A percentile compares a stretch with the other conserved stretches of the same genome.
phyloP scores from a whole-genome alignment of 1,284 basidiomycete species.

The Sanguinoderma infundibulare region DNA sequence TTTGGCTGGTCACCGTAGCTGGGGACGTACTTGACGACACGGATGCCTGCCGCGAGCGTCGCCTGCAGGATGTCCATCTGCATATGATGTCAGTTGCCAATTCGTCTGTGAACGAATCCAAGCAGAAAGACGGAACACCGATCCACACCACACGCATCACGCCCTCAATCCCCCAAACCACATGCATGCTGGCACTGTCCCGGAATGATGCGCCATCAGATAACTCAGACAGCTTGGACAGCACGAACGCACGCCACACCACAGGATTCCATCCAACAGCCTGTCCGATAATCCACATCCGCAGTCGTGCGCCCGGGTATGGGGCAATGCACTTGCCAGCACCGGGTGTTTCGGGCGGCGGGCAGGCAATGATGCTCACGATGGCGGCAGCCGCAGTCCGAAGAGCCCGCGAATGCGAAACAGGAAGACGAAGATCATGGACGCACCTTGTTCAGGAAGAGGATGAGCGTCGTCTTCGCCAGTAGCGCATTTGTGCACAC shows the following conservation, averaged over 20 bases:
- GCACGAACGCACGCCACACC: background rate
- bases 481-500: conserved; percentile 61
- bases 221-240: background rate
- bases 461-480: conserved; percentile 57
- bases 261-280: background rate
- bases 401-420: background rate
- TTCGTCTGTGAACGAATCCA: background rate
- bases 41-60: conserved; percentile 63
- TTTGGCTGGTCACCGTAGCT: conserved; percentile 68
- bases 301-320: background rate
- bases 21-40: conserved; percentile 62
- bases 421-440: background rate
- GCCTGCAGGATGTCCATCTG: conserved; percentile 63
- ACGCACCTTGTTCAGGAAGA: conserved; percentile 69
- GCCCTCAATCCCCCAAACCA: background rate
- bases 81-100: background rate
- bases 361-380: too few relatives aligned
- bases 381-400: background rate
- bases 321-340: background rate
- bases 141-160: background rate
- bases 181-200: background rate
- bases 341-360: background rate
- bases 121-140: too few relatives aligned
- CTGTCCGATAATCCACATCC: background rate
- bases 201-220: background rate